These are phyloP conservation scores for Cyberlindnera petersonii DNA, from an alignment of 805 yeast genomes.

Conservation along the genomic window DNA sequence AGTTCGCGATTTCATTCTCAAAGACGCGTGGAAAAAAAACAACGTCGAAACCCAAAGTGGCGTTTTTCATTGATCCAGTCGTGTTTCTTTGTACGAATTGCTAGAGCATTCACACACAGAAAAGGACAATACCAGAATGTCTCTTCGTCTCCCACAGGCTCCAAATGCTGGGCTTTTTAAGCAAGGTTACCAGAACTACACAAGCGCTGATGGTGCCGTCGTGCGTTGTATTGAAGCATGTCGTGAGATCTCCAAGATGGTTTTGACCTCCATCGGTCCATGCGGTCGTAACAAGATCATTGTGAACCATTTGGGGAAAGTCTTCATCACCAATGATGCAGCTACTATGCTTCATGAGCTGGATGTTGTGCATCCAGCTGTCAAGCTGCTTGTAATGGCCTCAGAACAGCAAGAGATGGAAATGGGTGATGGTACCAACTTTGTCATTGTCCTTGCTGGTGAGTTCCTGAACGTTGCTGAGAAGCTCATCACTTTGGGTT, in stretches of 20 bases:
- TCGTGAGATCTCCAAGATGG: constrained; percentile 87
- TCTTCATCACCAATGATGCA: constrained; percentile 93
- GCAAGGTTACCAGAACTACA: constrained; percentile 86
- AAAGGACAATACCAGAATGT: constrained; percentile 46
- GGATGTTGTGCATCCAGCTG: constrained; percentile 96
- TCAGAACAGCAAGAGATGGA: constrained; percentile 95
- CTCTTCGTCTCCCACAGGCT: constrained; percentile 85
- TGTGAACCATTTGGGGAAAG: constrained; percentile 81
- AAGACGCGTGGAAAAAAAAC: constrained; percentile 4
- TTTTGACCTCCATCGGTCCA: constrained; percentile 94
- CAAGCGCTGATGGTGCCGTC: constrained; percentile 92
- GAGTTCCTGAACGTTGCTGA: constrained; percentile 86
- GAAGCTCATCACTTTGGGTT: constrained; percentile 76
- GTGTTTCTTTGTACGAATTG: neutral
- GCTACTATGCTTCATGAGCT: constrained; percentile 93
- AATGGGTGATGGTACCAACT: constrained; percentile 95
- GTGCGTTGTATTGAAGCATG: constrained; percentile 90
- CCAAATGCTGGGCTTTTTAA: constrained; percentile 93
- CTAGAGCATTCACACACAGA: neutral
- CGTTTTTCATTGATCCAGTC: constrained; percentile 2
- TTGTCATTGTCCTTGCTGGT: constrained; percentile 89
- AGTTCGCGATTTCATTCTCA: no score
- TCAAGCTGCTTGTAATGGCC: constrained; percentile 92
- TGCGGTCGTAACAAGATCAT: constrained; percentile 96
- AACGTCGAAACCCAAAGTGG: constrained; percentile 6